A percentile compares a stretch with the other conserved stretches of the same genome.
Conservation (phyloP, 169 alveolate species). For the Plasmodium blacklocki region DNA sequence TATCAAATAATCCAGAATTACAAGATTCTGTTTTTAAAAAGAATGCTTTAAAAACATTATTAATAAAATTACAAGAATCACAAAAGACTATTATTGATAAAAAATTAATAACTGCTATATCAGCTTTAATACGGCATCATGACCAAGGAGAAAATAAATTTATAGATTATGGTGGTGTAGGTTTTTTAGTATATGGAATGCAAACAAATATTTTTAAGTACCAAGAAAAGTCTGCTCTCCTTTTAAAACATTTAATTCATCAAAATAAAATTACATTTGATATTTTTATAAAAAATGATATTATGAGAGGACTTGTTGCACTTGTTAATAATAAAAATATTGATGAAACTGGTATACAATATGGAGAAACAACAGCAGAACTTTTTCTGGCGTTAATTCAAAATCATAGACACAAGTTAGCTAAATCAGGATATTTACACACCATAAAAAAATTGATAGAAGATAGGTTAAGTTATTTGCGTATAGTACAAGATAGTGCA, state of each 20-base stretch:
- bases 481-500: slow-evolving; percentile 50
- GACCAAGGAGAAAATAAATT: slow-evolving; percentile 76
- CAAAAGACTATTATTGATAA: slow-evolving; percentile 50
- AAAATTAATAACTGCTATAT: slow-evolving; percentile 66
- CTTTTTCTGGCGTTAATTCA: slow-evolving; percentile 60
- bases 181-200: slow-evolving; percentile 72
- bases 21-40: slow-evolving; percentile 73
- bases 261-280: slow-evolving; percentile 71
- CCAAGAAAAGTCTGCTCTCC: slow-evolving; percentile 76
- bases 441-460: slow-evolving; percentile 37
- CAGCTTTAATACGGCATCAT: slow-evolving; percentile 76
- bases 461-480: slow-evolving; percentile 51
- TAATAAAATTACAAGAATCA: slow-evolving; percentile 64
- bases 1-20: slow-evolving; percentile 63
- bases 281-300: slow-evolving; percentile 51
- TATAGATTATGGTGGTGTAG: slow-evolving; percentile 72
- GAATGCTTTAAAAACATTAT: slow-evolving; percentile 47
- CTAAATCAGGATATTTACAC: slow-evolving; percentile 45
- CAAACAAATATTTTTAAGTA: slow-evolving; percentile 61
- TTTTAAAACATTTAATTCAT: slow-evolving; percentile 61
- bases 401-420: slow-evolving; percentile 69
- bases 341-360: slow-evolving; percentile 73
- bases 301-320: slow-evolving; percentile 59
- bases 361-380: slow-evolving; percentile 77
- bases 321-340: slow-evolving; percentile 61